Base-by-base conservation (phyloP, 2,329 filamentous ascomycete genomes). In the Cladosporium sp. region DNA sequence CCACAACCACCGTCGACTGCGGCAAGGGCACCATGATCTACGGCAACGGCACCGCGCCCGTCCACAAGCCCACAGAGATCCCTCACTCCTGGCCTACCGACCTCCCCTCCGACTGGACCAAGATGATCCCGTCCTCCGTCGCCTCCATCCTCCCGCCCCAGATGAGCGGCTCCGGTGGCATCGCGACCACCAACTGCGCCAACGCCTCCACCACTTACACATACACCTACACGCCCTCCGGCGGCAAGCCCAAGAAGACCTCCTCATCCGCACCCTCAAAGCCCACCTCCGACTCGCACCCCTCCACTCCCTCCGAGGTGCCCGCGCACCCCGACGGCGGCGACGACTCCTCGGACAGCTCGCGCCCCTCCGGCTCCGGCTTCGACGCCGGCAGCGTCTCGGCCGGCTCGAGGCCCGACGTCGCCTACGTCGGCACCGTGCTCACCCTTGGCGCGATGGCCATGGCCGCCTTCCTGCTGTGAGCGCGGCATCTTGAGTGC, bases 171-270 rank as follows among this genome's bases (percentile, higher is more conserved):
- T 48, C 45, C 11, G 43, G 41, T 33, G 40, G 40, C 32, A 14
- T 46, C 33, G 33, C 37, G 22, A 52, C 49, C 9, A 55, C 53
- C 38, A 51, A 43, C 42, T 46, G 43, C 32, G 28, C 49, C 49
- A 52, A 52, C 40, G 46, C 53, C 40, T 52, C 48, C 41, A 18
- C 35, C 22, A 55, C 51, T 22, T 51, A 51, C 53, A 55, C 50
- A 38, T 46, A 42, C 44, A 50, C 53, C 33, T 53, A 50, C 37
- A 49, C 50, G 14, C 46, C 49, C 45, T 48, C 49, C 28, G 44
- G 43, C 44, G 45, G 43, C 34, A 49, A 53, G 51, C 44, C 54
- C 32, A 53, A 56, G 54, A 50, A 50, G 50, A 53, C 54, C 32
- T 51, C 49, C 11, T 49, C 11, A 10, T 28, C 31, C 19, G 9